Evolutionary conservation across 2,329 filamentous ascomycete genomes (phyloP), one percentile per base, ranked within the genome.

Genomic region (Fusarium circinatum): DNA sequence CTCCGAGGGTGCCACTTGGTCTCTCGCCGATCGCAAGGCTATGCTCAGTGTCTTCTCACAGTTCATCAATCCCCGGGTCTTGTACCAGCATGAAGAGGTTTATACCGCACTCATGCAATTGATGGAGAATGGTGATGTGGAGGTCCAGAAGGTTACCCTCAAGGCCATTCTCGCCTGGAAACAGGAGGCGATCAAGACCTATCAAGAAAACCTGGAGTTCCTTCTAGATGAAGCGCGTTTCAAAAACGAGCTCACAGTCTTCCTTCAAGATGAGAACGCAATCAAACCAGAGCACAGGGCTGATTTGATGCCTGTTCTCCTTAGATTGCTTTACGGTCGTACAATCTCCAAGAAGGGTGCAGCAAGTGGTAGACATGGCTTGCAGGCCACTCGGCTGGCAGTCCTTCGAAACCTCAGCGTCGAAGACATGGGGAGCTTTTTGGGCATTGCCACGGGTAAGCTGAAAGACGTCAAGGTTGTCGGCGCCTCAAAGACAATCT

Each of bases 131-230:
- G 96, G 96, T 77, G 96, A 99, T 79, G 88, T 91, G 8, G 96
- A 98, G 75, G 90, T 98, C 22, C 96, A 99, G 81, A 96, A 93
- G 75, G 89, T 92, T 51, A 91, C 95, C 1, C 86, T 99, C 41
- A 95, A 95, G 80, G 93, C 93, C 14, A 89, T 99, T 13, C 86
- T 98, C 59, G 90, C 94, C 0, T 99, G 96, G 96, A 98, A 98
- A 81, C 89, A 93, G 65, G 87, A 92, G 5, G 90, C 88, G 14
- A 86, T 99, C 56, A 88, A 88, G 68, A 88, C 91, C 2, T 98
- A 98, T 79, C 90, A 95, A 77, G 95, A 98, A 75, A 94, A 95
- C 75, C 83, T 99, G 30, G 88, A 94, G 70, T 95, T 94, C 76
- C 86, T 99, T 5, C 88, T 98, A 14, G 96, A 99, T 75, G 96